Evolutionary conservation across 352 stramenopile genomes (phyloP), one percentile per base, ranked within the genome.

Genomic region (Phytophthora uliginosa): DNA sequence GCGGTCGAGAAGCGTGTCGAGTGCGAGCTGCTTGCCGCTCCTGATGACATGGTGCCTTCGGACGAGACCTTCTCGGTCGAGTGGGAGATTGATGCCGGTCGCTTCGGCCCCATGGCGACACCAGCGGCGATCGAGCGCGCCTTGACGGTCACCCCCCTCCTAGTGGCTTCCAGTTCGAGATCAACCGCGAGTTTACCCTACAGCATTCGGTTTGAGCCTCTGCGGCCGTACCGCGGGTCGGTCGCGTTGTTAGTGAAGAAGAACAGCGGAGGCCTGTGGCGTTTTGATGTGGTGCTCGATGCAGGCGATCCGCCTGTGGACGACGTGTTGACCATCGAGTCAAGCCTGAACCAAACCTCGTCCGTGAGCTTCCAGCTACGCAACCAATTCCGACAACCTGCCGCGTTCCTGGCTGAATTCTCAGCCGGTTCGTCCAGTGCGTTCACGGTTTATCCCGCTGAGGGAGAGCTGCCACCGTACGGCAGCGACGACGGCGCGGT

Each of bases 261-360:
- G 42, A 83, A 89, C 17, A 93, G 79, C 17, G 93, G 93, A 3
- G 95, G 95, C 0, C 59, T 81, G 8, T 98, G 95, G 95, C 81
- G 86, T 2, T 98, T 97, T 73, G 88, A 97, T 51, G 80, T 98
- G 1, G 70, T 78, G 2, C 69, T 98, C 20, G 90, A 97, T 58
- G 87, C 89, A 6, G 78, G 73, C 4, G 92, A 98, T 38, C 92
- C 95, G 0, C 80, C 79, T 0, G 74, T 97, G 0, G 95, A 98
- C 69, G 95, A 98, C 51, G 71, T 90, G 26, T 85, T 98, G 31
- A 82, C 84, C 1, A 94, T 98, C 45, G 90, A 97, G 69, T 95
- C 95, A 7, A 89, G 61, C 33, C 65, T 98, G 9, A 93, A 97
- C 55, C 85, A 95, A 57, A 95, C 89, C 7, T 91, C 89, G 12